Evolutionary conservation across 1,139 yeast species (phyloP).

Genomic region (Blastobotrys capitulatus): DNA sequence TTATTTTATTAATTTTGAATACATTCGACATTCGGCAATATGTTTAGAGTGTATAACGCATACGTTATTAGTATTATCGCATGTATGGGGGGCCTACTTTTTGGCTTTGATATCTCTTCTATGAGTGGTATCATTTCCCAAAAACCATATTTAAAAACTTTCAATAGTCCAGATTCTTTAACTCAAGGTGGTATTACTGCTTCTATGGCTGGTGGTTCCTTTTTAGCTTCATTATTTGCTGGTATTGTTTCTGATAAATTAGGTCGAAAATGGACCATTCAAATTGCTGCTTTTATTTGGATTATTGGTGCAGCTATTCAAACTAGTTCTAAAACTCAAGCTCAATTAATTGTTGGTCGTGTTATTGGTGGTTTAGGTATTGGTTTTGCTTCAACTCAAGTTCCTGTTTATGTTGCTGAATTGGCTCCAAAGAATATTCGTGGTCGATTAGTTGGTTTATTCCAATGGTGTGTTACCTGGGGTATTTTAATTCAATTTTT

Average conservation of each 20-base stretch:
- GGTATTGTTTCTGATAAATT: conserved; percentile 55
- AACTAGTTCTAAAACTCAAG: conserved; percentile 65
- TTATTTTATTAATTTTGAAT: no score
- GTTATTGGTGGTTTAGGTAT: conserved; percentile 61
- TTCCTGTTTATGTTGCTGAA: conserved; percentile 72
- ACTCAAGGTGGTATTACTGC: conserved; percentile 86
- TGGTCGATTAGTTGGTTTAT: conserved; percentile 61
- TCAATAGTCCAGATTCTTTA: conserved; percentile 37
- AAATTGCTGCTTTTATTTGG: conserved; percentile 70
- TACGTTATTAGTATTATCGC: conserved; percentile 43
- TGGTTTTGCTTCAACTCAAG: conserved; percentile 66
- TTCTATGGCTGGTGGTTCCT: conserved; percentile 92
- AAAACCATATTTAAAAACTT: conserved; percentile 47
- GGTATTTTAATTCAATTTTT: conserved; percentile 60
- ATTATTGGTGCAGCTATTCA: conserved; percentile 80
- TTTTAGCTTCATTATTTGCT: conserved; percentile 38
- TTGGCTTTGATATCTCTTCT: conserved; percentile 91
- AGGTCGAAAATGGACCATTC: conserved; percentile 76
- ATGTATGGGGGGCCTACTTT: conserved; percentile 87
- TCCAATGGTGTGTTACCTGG: conserved; percentile 65
- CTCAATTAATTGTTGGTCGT: conserved; percentile 66
- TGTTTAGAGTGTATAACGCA: conserved; percentile 29
- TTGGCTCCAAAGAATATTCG: conserved; percentile 60
- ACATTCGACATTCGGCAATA: background rate
- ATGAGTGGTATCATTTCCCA: conserved; percentile 82